phyloP scores from a whole-genome alignment of 208 protist genomes.

The Tritrichomonas musculus region DNA sequence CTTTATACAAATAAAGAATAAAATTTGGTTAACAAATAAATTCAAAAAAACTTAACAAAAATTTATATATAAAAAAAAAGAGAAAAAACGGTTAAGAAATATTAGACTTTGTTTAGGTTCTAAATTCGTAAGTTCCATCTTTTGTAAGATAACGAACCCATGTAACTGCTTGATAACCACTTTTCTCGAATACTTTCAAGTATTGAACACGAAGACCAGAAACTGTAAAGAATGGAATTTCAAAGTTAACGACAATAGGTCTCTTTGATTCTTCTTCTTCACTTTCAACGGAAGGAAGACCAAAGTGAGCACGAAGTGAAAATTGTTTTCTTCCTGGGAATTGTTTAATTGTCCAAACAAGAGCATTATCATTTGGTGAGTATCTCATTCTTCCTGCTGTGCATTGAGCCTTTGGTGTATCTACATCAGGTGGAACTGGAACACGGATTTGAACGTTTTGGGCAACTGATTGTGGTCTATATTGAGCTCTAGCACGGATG shows the following conservation, averaged over 20 bases:
- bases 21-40: no score
- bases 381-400: slow-evolving; percentile 76
- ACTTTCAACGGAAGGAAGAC: slow-evolving; percentile 76
- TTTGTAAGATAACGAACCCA: slow-evolving; percentile 96
- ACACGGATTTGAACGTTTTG: slow-evolving; percentile 91
- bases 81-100: not conserved
- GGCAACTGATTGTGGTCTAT: slow-evolving; percentile 74
- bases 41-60: no score
- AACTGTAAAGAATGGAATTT: slow-evolving; percentile 93
- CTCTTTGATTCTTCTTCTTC: slow-evolving; percentile 65
- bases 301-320: slow-evolving; percentile 78
- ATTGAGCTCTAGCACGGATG: slow-evolving; percentile 74
- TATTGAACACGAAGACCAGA: slow-evolving; percentile 94
- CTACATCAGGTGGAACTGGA: slow-evolving; percentile 88
- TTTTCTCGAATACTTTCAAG: slow-evolving; percentile 89
- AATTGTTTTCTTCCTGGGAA: slow-evolving; percentile 81
- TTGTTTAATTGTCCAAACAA: slow-evolving; percentile 92
- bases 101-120: not conserved
- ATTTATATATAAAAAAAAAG: no score
- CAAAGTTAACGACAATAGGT: slow-evolving; percentile 89
- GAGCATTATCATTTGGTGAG: slow-evolving; percentile 80
- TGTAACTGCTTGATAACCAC: slow-evolving; percentile 72
- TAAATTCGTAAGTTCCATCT: slow-evolving; percentile 84
- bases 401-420: slow-evolving; percentile 78
- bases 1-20: no score